Conservation (phyloP, 2,329 filamentous ascomycete genomes). For the Tolypocladium ovalisporum region DNA sequence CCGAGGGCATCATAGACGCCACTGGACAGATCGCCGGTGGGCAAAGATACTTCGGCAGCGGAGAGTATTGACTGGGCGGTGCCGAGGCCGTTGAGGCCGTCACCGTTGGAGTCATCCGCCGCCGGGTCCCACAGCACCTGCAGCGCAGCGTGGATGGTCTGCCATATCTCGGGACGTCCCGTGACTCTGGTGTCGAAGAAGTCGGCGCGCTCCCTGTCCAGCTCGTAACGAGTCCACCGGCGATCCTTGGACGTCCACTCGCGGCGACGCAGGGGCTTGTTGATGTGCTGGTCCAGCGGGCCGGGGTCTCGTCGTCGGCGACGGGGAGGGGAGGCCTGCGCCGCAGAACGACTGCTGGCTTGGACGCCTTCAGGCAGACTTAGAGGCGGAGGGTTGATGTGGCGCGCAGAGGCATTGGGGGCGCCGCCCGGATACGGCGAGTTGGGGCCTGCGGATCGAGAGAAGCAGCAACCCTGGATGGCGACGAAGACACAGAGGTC, state of each 20-base stretch:
- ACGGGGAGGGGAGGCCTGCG: slow-evolving; percentile 8
- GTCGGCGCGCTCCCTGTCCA: slow-evolving; percentile 62
- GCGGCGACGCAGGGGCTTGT: slow-evolving; percentile 55
- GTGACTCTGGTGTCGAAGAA: slow-evolving; percentile 89
- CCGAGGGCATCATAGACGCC: slow-evolving; percentile 64
- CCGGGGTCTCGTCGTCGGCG: slow-evolving; percentile 24
- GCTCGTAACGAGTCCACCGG: slow-evolving; percentile 56
- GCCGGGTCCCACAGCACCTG: slow-evolving; percentile 55
- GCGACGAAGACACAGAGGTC: neutral
- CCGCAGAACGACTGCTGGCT: slow-evolving; percentile 6
- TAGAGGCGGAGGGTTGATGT: slow-evolving; percentile 36
- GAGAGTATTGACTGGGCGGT: slow-evolving; percentile 74
- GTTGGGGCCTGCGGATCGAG: slow-evolving; percentile 38
- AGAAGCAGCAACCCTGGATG: slow-evolving; percentile 47
- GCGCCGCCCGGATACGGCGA: slow-evolving; percentile 41
- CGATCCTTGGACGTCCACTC: slow-evolving; percentile 53
- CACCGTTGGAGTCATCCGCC: slow-evolving; percentile 20
- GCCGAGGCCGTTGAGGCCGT: slow-evolving; percentile 32
- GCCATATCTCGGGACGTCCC: slow-evolving; percentile 70
- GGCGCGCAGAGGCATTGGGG: slow-evolving; percentile 38
- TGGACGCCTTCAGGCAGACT: slow-evolving; percentile 18
- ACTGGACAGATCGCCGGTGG: slow-evolving; percentile 60
- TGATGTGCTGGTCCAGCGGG: slow-evolving; percentile 54
- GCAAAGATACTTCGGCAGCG: slow-evolving; percentile 65
- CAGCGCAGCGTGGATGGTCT: slow-evolving; percentile 56